phyloP scores from a whole-genome alignment of 352 stramenopile species.

The Blastocystis hominis region DNA sequence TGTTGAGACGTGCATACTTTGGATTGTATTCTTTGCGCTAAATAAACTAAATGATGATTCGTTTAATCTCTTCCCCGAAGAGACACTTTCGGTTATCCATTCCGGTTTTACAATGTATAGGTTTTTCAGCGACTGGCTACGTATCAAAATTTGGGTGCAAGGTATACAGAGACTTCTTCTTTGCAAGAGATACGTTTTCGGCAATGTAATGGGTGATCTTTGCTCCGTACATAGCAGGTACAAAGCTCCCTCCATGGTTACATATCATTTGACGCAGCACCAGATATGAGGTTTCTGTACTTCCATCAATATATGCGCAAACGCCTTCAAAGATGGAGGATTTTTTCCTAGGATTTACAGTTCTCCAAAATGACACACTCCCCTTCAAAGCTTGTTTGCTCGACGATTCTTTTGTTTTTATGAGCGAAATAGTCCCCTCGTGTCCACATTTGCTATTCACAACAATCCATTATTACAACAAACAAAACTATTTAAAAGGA shows the following conservation, averaged over 20 bases:
- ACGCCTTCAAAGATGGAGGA: slow-evolving; percentile 25
- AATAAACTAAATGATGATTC: not conserved
- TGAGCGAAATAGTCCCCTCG: slow-evolving; percentile 10
- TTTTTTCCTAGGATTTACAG: not conserved
- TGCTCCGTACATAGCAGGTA: not conserved
- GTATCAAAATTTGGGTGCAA: not conserved
- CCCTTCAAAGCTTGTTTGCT: slow-evolving; percentile 19
- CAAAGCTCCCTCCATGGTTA: slow-evolving; percentile 23
- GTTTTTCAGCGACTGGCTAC: not conserved
- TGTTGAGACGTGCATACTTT: not conserved
- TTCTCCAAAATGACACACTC: not conserved
- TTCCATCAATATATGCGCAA: slow-evolving; percentile 28
- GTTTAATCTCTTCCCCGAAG: not conserved
- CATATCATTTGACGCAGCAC: slow-evolving; percentile 41
- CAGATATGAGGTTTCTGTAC: not conserved
- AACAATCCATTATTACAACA: not conserved
- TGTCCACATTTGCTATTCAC: slow-evolving; percentile 1
- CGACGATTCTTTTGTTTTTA: slow-evolving; percentile 22
- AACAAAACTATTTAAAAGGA: not conserved
- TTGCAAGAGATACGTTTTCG: slow-evolving; percentile 25
- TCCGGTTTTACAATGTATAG: slow-evolving; percentile 24
- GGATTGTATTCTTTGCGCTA: not conserved
- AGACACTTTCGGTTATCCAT: slow-evolving; percentile 49
- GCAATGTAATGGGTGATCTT: slow-evolving; percentile 32
- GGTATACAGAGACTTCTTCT: not conserved